Percentiles rank a stretch among this genome's conserved stretches.
phyloP scores from a whole-genome alignment of 2,329 filamentous ascomycete genomes.

The Ascochyta lentis region DNA sequence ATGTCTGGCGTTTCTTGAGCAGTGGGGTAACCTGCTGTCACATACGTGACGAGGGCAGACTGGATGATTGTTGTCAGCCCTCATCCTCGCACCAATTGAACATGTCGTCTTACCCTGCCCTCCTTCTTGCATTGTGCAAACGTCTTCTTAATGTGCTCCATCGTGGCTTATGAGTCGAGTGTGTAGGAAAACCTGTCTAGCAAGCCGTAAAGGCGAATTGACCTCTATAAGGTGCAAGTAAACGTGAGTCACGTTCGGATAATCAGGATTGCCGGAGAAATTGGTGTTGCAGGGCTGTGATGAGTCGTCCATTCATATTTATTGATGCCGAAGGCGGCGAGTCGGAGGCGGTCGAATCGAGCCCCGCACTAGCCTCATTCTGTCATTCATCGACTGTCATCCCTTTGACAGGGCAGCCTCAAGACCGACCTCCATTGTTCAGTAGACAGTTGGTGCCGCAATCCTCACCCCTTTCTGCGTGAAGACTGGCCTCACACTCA shows the following conservation, averaged over 20 bases:
- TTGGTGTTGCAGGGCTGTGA: slow-evolving; percentile 14
- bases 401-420: slow-evolving; percentile 7
- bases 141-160: slow-evolving; percentile 58
- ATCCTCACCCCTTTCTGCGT: neutral
- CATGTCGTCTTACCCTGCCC: slow-evolving; percentile 46
- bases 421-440: neutral
- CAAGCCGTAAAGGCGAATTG: slow-evolving; percentile 16
- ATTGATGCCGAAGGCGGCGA: slow-evolving; percentile 26
- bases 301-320: slow-evolving; percentile 22
- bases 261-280: slow-evolving; percentile 8
- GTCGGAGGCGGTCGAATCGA: slow-evolving; percentile 20
- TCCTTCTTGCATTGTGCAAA: slow-evolving; percentile 60
- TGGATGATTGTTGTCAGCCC: slow-evolving; percentile 48
- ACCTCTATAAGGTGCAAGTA: slow-evolving; percentile 11
- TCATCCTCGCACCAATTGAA: neutral
- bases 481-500: neutral
- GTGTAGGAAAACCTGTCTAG: slow-evolving; percentile 6
- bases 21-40: slow-evolving; percentile 90
- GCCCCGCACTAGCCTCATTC: slow-evolving; percentile 19
- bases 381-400: slow-evolving; percentile 9
- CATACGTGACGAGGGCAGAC: slow-evolving; percentile 91
- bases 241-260: slow-evolving; percentile 18
- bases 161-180: slow-evolving; percentile 28
- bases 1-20: slow-evolving; percentile 83
- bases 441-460: neutral